Evolutionary conservation across 148 eudicot species (phyloP).

Genomic region (Oxyria digyna): DNA sequence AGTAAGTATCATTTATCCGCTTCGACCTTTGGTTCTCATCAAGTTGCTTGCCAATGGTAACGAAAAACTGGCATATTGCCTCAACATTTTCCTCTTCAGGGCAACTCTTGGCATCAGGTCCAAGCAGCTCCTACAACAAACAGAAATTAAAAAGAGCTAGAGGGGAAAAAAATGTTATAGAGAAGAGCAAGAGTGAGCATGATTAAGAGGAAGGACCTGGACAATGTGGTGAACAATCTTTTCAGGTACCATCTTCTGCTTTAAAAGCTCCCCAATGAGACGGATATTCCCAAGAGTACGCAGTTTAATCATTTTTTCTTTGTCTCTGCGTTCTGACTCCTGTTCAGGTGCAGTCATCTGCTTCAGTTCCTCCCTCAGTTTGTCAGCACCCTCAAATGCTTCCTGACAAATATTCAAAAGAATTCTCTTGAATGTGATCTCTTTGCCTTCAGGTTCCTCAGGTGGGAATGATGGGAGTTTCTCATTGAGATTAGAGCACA

Average conservation of each 20-base stretch:
- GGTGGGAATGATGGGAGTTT: conserved; percentile 82
- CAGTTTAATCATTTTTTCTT: conserved; percentile 69
- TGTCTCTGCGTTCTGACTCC: conserved; percentile 78
- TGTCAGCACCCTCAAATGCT: conserved; percentile 93
- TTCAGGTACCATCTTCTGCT: conserved; percentile 97
- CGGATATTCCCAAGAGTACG: conserved; percentile 98
- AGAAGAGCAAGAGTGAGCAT: background rate
- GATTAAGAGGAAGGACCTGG: conserved; percentile 33
- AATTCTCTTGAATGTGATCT: conserved; percentile 75
- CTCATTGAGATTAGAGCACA: conserved; percentile 80
- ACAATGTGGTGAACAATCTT: conserved; percentile 90
- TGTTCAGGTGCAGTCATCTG: conserved; percentile 81
- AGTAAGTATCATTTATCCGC: conserved; percentile 60
- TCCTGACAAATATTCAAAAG: conserved; percentile 88
- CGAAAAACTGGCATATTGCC: conserved; percentile 84
- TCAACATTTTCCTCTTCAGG: conserved; percentile 94
- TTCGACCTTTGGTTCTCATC: conserved; percentile 64
- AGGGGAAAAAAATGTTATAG: background rate
- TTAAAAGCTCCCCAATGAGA: conserved; percentile 97
- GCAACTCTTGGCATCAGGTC: conserved; percentile 60
- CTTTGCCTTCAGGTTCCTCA: conserved; percentile 76
- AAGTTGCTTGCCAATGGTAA: conserved; percentile 88
- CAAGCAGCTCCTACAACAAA: conserved; percentile 69
- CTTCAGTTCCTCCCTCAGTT: conserved; percentile 57
- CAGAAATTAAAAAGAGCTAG: background rate